Conservation (phyloP, 163 green algal genomes). For the Picocystis sp. region DNA sequence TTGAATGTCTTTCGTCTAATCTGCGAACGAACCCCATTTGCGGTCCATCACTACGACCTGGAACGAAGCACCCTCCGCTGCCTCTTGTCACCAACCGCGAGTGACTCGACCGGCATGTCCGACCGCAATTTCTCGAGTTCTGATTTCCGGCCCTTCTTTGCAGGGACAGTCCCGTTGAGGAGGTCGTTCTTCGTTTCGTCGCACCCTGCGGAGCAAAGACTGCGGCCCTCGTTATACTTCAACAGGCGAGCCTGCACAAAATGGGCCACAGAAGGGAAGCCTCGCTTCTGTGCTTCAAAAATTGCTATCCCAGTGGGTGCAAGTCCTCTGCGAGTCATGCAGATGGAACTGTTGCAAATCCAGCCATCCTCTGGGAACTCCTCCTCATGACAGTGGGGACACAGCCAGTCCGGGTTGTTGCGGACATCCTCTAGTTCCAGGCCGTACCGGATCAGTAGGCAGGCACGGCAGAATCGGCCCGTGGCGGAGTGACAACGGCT, state of each 20-base stretch:
- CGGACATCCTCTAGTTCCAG: constrained; percentile 20
- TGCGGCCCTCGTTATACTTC: constrained; percentile 5
- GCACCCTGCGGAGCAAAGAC: no score
- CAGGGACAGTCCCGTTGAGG: no score
- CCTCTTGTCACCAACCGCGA: no score
- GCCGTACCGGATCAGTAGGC: constrained; percentile 39
- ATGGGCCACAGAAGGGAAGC: constrained; percentile 42
- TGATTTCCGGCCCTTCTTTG: no score
- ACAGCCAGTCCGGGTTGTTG: constrained; percentile 35
- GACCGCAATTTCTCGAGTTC: no score
- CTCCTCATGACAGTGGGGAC: constrained; percentile 56
- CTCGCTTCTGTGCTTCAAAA: constrained; percentile 31
- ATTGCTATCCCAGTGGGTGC: constrained; percentile 50
- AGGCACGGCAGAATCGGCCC: constrained; percentile 48
- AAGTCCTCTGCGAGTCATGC: constrained; percentile 39
- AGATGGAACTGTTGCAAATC: constrained; percentile 40
- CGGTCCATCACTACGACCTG: no score
- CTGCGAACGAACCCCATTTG: no score
- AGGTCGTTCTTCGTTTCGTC: no score
- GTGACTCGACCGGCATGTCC: no score
- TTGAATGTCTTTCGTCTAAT: no score
- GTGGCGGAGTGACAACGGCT: constrained; percentile 21
- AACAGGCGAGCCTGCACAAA: constrained; percentile 28
- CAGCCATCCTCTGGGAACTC: constrained; percentile 32
- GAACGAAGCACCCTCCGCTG: no score